These are phyloP conservation scores for Aspergillus sclerotialis DNA, from an alignment of 2,329 filamentous ascomycete genomes.

Conservation along the genomic window DNA sequence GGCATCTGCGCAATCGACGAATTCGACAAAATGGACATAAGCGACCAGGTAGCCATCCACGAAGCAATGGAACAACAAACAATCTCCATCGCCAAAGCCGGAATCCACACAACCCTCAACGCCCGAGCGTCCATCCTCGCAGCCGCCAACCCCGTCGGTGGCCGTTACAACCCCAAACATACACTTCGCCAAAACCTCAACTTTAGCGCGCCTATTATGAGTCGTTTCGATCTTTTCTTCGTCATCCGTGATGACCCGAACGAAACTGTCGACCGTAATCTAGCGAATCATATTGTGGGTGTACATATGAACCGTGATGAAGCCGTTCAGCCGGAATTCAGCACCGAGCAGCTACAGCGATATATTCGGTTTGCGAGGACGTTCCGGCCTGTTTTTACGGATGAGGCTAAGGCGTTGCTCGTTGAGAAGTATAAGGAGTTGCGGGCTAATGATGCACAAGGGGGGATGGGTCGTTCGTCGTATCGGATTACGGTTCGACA, in stretches of 20 bases:
- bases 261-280: constrained; percentile 78
- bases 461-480: constrained; percentile 86
- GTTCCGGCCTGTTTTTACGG: constrained; percentile 86
- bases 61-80: constrained; percentile 99
- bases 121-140: constrained; percentile 92
- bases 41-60: constrained; percentile 95
- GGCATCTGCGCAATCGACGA: constrained; percentile 98
- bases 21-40: constrained; percentile 99
- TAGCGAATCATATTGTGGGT: constrained; percentile 89
- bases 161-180: constrained; percentile 90
- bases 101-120: constrained; percentile 95
- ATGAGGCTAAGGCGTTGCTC: constrained; percentile 75
- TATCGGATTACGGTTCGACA: constrained; percentile 97
- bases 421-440: constrained; percentile 95
- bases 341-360: constrained; percentile 89
- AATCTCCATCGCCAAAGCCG: constrained; percentile 96
- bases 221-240: constrained; percentile 97
- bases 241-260: constrained; percentile 96
- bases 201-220: constrained; percentile 99
- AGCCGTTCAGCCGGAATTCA: constrained; percentile 86
- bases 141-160: constrained; percentile 90
- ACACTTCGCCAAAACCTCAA: constrained; percentile 94
- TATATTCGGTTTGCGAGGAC: constrained; percentile 96
- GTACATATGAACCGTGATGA: constrained; percentile 90
- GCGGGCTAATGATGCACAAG: constrained; percentile 85